Evolutionary conservation across 2,329 filamentous ascomycete species (phyloP), one percentile per base, ranked within the genome.

Genomic region (Didymella keratinophila): DNA sequence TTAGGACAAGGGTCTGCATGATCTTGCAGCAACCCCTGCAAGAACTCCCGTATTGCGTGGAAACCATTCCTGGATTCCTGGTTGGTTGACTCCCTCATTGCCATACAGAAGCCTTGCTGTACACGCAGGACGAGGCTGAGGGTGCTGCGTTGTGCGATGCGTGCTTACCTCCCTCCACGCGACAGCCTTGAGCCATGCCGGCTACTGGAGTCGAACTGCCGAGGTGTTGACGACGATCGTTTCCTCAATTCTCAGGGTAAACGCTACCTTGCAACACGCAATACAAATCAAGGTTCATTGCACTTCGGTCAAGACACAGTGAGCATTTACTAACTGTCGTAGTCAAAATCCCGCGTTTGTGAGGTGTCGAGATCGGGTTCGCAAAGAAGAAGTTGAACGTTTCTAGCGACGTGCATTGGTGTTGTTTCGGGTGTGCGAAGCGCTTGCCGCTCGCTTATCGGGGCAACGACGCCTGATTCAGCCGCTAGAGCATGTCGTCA

Each of bases 361-460:
- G 25, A 25, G 8, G 34, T 21, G 9, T 53, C 18, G 43, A 47
- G 9, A 36, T 51, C 50, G 41, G 20, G 27, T 43, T 54, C 20
- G 50, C 46, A 30, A 46, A 10, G 41, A 46, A 10, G 41, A 30
- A 32, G 46, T 36, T 41, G 27, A 27, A 54, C 46, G 34, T 50
- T 54, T 58, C 6, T 10, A 54, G 56, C 56, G 45, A 50, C 50
- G 14, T 58, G 56, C 56, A 58, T 58, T 58, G 56, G 50, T 43
- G 45, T 42, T 44, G 45, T 58, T 54, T 58, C 56, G 56, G 56
- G 42, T 58, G 41, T 36, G 27, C 21, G 41, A 46, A 46, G 50
- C 56, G 50, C 27, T 34, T 58, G 25, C 45, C 56, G 50, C 42
- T 58, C 56, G 56, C 56, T 58, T 58, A 58, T 58, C 56, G 50